Base-by-base conservation (phyloP, 768 basidiomycete species). In the Leccinellum albellum region DNA sequence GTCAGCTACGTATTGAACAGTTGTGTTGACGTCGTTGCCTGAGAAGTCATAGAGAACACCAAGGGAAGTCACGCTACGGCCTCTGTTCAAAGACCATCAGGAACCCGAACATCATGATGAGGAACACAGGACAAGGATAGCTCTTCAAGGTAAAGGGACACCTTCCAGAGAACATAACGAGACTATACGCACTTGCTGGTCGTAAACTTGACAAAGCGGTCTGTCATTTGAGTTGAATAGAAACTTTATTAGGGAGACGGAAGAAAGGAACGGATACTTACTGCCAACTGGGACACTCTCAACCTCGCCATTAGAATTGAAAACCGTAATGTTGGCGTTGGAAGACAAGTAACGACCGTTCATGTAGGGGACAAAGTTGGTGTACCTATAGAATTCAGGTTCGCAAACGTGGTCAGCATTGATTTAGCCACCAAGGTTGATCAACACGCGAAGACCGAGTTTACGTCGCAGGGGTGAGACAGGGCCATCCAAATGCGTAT, bases 11-110 rank as follows among this genome's bases (percentile, higher is more conserved):
- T 73, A 75, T 63, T 92, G 91, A 15, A 94, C 88, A 1, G 86
- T 86, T 6, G 89, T 90, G 57, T 87, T 87, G 45, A 71, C 62
- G 42, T 78, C 84, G 62, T 91, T 89, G 51, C 84, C 83, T 0
- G 80, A 83, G 68, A 92, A 95, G 68, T 91, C 79, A 58, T 74
- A 94, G 13, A 94, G 69, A 26, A 93, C 86, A 6, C 92, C 93
- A 13, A 94, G 78, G 2, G 92, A 81, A 0, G 91, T 94, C 29
- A 94, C 85, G 42, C 74, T 80, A 44, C 86, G 80, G 21, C 90
- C 91, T 61, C 82, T 82, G 42, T 24, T 33, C 2, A 21, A 1
- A 48, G 15, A 15, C 8, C 14, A 12, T 48, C n/a, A 31, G 12
- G 9, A 23, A 57, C 13, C 24, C 14, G 4, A 29, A 31, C 17